phyloP scores from a whole-genome alignment of 768 basidiomycete genomes.

The Plicaturopsis crispa region DNA sequence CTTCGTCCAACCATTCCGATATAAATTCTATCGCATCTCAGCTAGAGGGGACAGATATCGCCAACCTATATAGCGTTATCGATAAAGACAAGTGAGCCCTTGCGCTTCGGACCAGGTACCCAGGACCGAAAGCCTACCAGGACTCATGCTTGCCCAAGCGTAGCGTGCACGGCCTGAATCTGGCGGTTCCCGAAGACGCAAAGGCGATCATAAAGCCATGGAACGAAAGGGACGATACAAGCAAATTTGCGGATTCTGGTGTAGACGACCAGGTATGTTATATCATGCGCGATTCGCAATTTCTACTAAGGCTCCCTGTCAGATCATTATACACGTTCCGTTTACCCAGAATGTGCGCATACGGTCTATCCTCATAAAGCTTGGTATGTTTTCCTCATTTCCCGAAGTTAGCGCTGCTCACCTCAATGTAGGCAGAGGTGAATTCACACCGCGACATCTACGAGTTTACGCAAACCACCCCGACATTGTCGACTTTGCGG shows the following conservation, averaged over 20 bases:
- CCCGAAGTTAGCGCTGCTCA: slow-evolving; percentile 3
- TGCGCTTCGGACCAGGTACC: slow-evolving; percentile 1
- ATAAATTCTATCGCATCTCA: slow-evolving; percentile 40
- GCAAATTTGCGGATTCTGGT: slow-evolving; percentile 62
- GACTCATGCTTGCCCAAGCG: slow-evolving; percentile 5
- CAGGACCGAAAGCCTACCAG: not conserved
- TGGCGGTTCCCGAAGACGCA: slow-evolving; percentile 76
- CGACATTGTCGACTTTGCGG: slow-evolving; percentile 70
- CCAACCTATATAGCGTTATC: slow-evolving; percentile 52
- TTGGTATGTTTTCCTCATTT: slow-evolving; percentile 40
- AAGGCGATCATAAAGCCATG: slow-evolving; percentile 74
- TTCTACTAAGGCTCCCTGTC: slow-evolving; percentile 3
- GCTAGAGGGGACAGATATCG: slow-evolving; percentile 36
- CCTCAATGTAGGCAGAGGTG: slow-evolving; percentile 50
- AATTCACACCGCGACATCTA: slow-evolving; percentile 65
- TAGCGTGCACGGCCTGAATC: slow-evolving; percentile 77
- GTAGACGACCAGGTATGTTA: slow-evolving; percentile 74
- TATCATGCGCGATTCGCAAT: slow-evolving; percentile 6
- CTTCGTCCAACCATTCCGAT: no score
- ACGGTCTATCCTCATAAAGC: slow-evolving; percentile 66
- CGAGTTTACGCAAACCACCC: slow-evolving; percentile 69
- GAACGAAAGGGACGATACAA: slow-evolving; percentile 66
- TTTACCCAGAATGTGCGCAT: slow-evolving; percentile 75
- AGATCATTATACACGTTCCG: slow-evolving; percentile 80
- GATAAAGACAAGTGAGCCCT: slow-evolving; percentile 59